phyloP scores from a whole-genome alignment of 306 rosid species.

The Vicia sativa region DNA sequence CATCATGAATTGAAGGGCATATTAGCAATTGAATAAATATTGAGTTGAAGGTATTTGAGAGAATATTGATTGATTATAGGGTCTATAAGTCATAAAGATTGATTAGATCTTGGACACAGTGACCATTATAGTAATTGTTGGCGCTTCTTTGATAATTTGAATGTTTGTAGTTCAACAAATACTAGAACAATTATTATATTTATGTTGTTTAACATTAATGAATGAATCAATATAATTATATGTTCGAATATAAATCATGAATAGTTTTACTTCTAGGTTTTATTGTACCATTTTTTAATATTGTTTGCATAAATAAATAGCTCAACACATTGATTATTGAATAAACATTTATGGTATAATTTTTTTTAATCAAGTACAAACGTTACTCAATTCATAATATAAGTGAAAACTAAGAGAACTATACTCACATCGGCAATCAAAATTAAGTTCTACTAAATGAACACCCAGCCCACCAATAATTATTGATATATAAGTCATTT shows the following conservation, averaged over 20 bases:
- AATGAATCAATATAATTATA: neutral
- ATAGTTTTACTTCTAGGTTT: neutral
- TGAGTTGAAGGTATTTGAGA: neutral
- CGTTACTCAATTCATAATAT: too few species aligned
- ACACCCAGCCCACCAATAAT: too few species aligned
- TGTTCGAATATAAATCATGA: neutral
- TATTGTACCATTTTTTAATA: neutral
- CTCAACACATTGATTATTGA: too few species aligned
- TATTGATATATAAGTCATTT: too few species aligned
- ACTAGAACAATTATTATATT: neutral
- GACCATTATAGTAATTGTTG: neutral
- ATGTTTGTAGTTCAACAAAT: neutral
- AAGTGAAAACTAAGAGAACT: too few species aligned
- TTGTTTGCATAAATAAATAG: too few species aligned
- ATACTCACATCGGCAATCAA: too few species aligned
- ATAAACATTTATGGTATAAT: too few species aligned
- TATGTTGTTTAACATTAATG: neutral
- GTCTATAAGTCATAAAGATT: constrained; percentile 9
- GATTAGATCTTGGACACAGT: constrained; percentile 11
- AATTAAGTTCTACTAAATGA: too few species aligned
- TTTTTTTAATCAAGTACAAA: too few species aligned
- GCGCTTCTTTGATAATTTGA: constrained; percentile 15
- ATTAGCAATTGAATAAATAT: constrained; percentile 23
- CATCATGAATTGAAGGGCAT: neutral
- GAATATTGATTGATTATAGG: neutral